phyloP scores from a whole-genome alignment of 2,329 filamentous ascomycete genomes.

The Epichloe typhina region DNA sequence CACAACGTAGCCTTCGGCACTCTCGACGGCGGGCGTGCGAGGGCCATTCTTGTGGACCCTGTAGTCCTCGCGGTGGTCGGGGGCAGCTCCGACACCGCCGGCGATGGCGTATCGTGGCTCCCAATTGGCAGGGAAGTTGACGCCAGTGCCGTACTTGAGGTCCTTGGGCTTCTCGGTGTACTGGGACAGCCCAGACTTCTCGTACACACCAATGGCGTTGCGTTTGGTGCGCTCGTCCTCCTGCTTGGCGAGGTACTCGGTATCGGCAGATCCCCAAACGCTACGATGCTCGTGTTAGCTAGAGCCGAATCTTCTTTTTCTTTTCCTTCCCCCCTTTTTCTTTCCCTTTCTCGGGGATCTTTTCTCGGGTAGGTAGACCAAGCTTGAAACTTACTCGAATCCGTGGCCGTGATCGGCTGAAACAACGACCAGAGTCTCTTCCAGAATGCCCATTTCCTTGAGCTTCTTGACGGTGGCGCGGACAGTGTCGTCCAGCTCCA shows the following conservation, averaged over 20 bases:
- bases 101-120: slow-evolving; percentile 73
- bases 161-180: slow-evolving; percentile 49
- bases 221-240: slow-evolving; percentile 59
- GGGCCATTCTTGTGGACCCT: slow-evolving; percentile 53
- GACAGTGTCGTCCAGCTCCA: slow-evolving; percentile 76
- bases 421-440: slow-evolving; percentile 67
- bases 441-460: slow-evolving; percentile 47
- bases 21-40: slow-evolving; percentile 44
- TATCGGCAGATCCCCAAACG: slow-evolving; percentile 72
- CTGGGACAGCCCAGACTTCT: slow-evolving; percentile 59
- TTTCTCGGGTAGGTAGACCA: background rate
- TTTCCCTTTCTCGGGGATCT: too few species aligned
- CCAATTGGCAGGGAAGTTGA: slow-evolving; percentile 74
- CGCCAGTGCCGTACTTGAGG: slow-evolving; percentile 57
- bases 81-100: slow-evolving; percentile 55
- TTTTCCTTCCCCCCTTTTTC: background rate
- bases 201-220: slow-evolving; percentile 59
- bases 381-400: slow-evolving; percentile 44
- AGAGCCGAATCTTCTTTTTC: background rate
- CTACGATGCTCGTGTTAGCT: slow-evolving; percentile 10
- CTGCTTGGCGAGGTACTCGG: slow-evolving; percentile 57
- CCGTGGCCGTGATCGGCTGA: slow-evolving; percentile 85
- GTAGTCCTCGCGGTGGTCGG: slow-evolving; percentile 68
- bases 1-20: slow-evolving; percentile 42
- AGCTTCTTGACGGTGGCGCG: slow-evolving; percentile 62